These are phyloP conservation scores for Casuarina equisetifolia DNA, from an alignment of 306 rosid genomes.

Conservation along the genomic window DNA sequence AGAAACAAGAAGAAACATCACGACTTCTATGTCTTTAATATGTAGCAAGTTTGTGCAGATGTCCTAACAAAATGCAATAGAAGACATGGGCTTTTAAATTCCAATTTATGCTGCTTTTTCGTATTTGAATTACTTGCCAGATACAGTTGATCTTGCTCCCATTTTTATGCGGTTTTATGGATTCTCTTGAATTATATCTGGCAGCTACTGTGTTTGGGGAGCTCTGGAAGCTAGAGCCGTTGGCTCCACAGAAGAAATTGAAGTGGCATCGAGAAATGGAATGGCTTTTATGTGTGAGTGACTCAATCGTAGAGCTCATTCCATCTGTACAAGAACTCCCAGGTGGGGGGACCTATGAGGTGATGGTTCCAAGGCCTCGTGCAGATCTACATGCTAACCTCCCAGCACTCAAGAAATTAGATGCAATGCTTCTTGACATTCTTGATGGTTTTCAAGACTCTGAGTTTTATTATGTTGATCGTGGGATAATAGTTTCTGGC, in stretches of 20 bases:
- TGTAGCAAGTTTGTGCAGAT: background rate
- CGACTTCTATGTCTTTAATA: background rate
- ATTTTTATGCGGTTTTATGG: background rate
- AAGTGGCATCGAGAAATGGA: constrained; percentile 53
- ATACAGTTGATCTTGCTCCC: background rate
- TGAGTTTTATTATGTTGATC: constrained; percentile 45
- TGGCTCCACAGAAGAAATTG: constrained; percentile 40
- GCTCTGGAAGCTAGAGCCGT: constrained; percentile 49
- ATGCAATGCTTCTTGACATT: constrained; percentile 47
- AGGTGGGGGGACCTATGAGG: constrained; percentile 46
- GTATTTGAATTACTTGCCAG: background rate
- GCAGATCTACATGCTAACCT: constrained; percentile 42
- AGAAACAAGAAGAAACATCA: background rate
- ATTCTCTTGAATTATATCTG: constrained; percentile 2
- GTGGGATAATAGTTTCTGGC: constrained; percentile 34
- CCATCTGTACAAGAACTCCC: constrained; percentile 48
- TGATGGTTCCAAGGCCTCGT: constrained; percentile 47
- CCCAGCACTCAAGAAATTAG: constrained; percentile 52
- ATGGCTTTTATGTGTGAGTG: constrained; percentile 44
- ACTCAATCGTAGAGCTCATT: constrained; percentile 49
- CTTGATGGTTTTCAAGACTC: constrained; percentile 39
- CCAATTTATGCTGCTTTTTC: background rate
- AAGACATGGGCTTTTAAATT: too few relatives aligned
- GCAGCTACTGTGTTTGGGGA: constrained; percentile 48
- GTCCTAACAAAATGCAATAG: background rate